A percentile compares a stretch with the other conserved stretches of the same genome.
These are phyloP conservation scores for Epichloe hybrida DNA, from an alignment of 2,329 filamentous ascomycete genomes.

Conservation along the genomic window DNA sequence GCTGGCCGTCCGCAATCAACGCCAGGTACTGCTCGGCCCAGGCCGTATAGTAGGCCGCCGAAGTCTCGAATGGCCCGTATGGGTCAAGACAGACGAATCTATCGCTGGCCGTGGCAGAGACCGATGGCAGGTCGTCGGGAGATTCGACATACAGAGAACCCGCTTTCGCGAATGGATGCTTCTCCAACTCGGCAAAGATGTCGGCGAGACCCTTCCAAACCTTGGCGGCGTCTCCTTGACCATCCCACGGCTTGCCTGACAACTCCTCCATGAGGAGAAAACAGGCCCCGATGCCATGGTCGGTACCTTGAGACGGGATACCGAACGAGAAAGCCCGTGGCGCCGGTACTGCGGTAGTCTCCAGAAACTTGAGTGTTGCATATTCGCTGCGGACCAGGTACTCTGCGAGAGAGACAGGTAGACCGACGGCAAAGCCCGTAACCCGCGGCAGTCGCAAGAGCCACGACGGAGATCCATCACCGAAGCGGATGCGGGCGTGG, in stretches of 20 bases:
- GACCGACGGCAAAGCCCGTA: slow-evolving; percentile 5
- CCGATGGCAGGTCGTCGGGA: slow-evolving; percentile 7
- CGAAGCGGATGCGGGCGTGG: slow-evolving; percentile 16
- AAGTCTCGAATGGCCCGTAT: slow-evolving; percentile 9
- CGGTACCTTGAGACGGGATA: slow-evolving; percentile 4
- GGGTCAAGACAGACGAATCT: slow-evolving; percentile 14
- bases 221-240: slow-evolving; percentile 6
- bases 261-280: slow-evolving; percentile 18
- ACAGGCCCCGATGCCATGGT: slow-evolving; percentile 9
- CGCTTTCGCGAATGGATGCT: slow-evolving; percentile 11
- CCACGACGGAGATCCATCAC: slow-evolving; percentile 14
- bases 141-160: slow-evolving; percentile 11
- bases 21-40: slow-evolving; percentile 5
- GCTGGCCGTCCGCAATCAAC: slow-evolving; percentile 18
- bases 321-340: slow-evolving; percentile 12
- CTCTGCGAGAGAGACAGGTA: slow-evolving; percentile 11
- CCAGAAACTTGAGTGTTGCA: slow-evolving; percentile 20
- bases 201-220: slow-evolving; percentile 10
- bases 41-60: slow-evolving; percentile 11
- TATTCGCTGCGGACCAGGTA: slow-evolving; percentile 16
- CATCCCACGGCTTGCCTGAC: slow-evolving; percentile 11
- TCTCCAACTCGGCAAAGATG: slow-evolving; percentile 15
- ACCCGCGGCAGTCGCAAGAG: slow-evolving; percentile 13
- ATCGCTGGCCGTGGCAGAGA: slow-evolving; percentile 11
- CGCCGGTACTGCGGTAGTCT: slow-evolving; percentile 16